Conservation (phyloP, 164 flowering plant species). For the Aristolochia fimbriata region DNA sequence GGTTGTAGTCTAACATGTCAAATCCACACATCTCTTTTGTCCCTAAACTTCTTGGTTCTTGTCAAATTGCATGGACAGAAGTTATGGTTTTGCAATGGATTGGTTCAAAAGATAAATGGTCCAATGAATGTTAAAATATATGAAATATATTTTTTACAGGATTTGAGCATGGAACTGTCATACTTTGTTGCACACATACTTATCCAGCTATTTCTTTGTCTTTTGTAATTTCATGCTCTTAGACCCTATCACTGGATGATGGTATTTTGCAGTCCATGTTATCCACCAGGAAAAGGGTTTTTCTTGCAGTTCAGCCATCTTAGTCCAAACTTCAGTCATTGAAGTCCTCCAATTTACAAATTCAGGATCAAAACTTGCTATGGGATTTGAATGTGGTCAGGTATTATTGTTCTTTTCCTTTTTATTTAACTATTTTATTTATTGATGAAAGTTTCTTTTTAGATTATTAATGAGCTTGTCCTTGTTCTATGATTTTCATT, state of each 20-base stretch:
- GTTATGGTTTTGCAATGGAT: no score
- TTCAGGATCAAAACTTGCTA: conserved; percentile 58
- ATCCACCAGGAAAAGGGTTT: conserved; percentile 29
- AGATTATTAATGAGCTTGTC: not conserved
- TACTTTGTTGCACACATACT: not conserved
- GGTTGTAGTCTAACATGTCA: no score
- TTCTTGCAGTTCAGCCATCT: conserved; percentile 44
- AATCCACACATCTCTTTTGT: no score
- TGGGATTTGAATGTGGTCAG: conserved; percentile 68
- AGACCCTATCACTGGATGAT: not conserved
- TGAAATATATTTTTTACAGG: no score
- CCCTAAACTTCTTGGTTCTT: no score
- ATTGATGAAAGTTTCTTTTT: not conserved
- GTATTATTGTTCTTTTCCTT: conserved; percentile 20
- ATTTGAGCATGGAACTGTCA: not conserved
- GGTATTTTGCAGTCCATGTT: conserved; percentile 25
- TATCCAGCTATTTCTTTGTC: not conserved
- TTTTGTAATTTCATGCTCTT: not conserved
- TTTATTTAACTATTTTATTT: not conserved
- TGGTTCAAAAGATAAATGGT: no score
- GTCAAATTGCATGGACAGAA: no score
- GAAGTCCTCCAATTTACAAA: conserved; percentile 30
- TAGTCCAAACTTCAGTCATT: conserved; percentile 52
- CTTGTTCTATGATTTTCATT: conserved; percentile 4
- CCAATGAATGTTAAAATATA: no score